Conservation (phyloP, 2,329 filamentous ascomycete genomes). For the Sordariomycetes sp. region DNA sequence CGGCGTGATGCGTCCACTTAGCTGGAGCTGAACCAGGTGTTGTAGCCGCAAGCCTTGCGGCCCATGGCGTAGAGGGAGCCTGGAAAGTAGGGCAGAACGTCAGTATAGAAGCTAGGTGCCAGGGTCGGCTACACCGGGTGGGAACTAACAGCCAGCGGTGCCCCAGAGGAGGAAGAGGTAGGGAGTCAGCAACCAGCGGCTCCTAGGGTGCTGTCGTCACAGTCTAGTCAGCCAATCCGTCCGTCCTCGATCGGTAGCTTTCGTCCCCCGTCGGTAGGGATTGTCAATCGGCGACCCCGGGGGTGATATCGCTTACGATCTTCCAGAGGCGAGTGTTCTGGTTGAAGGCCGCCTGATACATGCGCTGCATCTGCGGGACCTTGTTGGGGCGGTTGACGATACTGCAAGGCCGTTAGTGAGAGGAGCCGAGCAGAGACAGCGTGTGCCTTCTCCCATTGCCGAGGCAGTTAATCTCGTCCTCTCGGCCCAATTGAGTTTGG, state of each 20-base stretch:
- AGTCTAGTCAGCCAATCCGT: not conserved
- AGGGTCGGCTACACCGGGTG: not conserved
- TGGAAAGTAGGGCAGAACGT: constrained; percentile 4
- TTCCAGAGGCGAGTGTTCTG: constrained; percentile 59
- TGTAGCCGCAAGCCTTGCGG: constrained; percentile 64
- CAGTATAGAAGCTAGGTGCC: constrained; percentile 8
- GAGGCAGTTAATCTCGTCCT: not conserved
- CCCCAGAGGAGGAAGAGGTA: constrained; percentile 55
- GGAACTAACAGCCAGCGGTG: constrained; percentile 43
- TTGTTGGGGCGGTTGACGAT: constrained; percentile 62
- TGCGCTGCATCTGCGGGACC: constrained; percentile 61
- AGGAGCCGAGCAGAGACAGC: not conserved
- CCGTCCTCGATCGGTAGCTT: not conserved
- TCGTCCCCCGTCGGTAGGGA: not conserved
- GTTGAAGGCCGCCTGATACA: constrained; percentile 63
- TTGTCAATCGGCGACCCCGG: not conserved
- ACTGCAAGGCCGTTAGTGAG: constrained; percentile 16
- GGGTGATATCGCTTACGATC: constrained; percentile 46
- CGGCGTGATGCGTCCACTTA: not conserved
- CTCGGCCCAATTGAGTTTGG: not conserved
- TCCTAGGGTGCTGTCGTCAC: constrained; percentile 42
- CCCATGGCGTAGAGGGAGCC: constrained; percentile 54
- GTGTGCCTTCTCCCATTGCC: not conserved
- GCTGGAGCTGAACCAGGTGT: constrained; percentile 56
- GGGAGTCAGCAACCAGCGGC: constrained; percentile 51